These are phyloP conservation scores for Begonia peltatifolia DNA, from an alignment of 306 rosid species.

Conservation along the genomic window DNA sequence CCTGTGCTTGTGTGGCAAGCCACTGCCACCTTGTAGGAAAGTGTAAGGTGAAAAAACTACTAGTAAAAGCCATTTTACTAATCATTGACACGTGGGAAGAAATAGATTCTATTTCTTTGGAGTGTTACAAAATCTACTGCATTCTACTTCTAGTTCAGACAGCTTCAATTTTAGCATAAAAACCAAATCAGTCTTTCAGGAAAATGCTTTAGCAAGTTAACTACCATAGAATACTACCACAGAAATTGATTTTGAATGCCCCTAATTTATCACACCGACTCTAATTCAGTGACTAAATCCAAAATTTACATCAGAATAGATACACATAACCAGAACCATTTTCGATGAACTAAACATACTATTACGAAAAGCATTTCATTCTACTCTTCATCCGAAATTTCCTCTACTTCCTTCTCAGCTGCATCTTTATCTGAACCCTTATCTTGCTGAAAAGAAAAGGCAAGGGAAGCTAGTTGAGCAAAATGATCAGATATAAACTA, in stretches of 20 bases:
- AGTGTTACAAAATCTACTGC: background rate
- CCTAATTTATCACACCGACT: too few species aligned
- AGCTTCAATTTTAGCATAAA: too few species aligned
- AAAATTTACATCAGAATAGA: too few species aligned
- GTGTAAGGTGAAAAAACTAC: background rate
- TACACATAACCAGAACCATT: too few species aligned
- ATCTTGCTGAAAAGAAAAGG: slow-evolving; percentile 23
- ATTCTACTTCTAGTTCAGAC: too few species aligned
- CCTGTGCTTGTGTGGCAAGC: slow-evolving; percentile 79
- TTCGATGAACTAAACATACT: background rate
- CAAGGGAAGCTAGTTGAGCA: too few species aligned
- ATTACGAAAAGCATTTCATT: background rate
- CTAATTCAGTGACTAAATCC: too few species aligned
- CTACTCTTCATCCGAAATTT: slow-evolving; percentile 48
- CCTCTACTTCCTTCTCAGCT: slow-evolving; percentile 9
- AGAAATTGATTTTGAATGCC: too few species aligned
- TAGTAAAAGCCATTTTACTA: background rate
- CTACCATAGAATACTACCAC: too few species aligned
- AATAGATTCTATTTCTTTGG: background rate
- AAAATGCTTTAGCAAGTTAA: too few species aligned
- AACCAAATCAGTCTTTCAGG: too few species aligned
- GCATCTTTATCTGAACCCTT: slow-evolving; percentile 13
- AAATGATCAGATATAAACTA: background rate
- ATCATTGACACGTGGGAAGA: background rate
- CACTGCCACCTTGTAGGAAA: slow-evolving; percentile 66